Conservation (phyloP, 192 early-diverging fungal species). For the Diversispora eburnea region DNA sequence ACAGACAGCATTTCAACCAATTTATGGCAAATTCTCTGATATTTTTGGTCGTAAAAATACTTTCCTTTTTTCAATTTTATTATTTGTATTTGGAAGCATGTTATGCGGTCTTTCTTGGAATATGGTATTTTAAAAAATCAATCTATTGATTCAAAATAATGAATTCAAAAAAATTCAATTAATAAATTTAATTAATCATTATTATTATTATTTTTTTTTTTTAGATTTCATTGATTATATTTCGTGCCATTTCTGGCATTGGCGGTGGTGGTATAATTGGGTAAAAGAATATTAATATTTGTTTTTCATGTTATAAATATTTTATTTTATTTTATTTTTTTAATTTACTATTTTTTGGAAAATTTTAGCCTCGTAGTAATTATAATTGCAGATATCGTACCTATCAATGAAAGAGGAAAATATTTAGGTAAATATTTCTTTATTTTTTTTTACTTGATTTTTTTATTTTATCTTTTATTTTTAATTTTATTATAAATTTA, state of each 20-base stretch:
- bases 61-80: conserved; percentile 67
- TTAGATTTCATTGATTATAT: conserved; percentile 51
- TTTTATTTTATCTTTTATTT: too few species aligned
- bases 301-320: background rate
- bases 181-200: too few species aligned
- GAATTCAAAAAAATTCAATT: background rate
- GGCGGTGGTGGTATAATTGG: conserved; percentile 78
- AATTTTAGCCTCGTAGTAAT: conserved; percentile 50
- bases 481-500: too few species aligned
- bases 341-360: background rate
- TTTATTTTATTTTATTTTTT: background rate
- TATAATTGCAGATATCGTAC: conserved; percentile 68
- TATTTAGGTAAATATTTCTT: conserved; percentile 26
- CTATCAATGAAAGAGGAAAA: conserved; percentile 61
- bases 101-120: conserved; percentile 75
- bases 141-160: background rate
- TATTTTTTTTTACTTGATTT: too few species aligned
- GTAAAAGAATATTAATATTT: background rate
- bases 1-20: conserved; percentile 36
- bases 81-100: conserved; percentile 79
- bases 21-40: conserved; percentile 69
- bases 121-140: conserved; percentile 40
- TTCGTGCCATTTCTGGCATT: conserved; percentile 76
- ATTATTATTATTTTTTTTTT: too few species aligned
- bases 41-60: conserved; percentile 85